These are phyloP conservation scores for Scedosporium dehoogii DNA, from an alignment of 2,329 filamentous ascomycete species.

Conservation along the genomic window DNA sequence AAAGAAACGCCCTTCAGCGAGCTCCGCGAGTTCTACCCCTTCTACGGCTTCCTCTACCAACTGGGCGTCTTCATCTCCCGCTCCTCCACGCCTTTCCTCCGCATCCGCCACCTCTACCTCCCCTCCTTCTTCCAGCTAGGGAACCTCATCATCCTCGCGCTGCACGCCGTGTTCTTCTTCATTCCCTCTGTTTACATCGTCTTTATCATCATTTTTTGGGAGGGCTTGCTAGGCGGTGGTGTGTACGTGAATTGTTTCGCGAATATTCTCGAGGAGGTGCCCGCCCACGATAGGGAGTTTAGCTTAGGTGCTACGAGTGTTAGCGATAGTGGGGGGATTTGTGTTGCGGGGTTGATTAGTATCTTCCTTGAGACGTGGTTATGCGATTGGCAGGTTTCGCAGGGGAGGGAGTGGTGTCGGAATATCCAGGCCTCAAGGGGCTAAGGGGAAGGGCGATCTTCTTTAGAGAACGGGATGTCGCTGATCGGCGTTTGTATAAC, in stretches of 20 bases:
- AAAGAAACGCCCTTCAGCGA: conserved; percentile 64
- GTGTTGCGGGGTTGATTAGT: conserved; percentile 73
- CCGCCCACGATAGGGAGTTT: conserved; percentile 74
- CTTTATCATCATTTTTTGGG: conserved; percentile 84
- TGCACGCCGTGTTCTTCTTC: conserved; percentile 71
- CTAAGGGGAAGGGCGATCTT: background rate
- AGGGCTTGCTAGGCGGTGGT: conserved; percentile 78
- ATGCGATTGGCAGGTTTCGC: conserved; percentile 75
- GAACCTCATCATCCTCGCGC: conserved; percentile 64
- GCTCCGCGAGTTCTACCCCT: conserved; percentile 84
- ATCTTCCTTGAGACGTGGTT: conserved; percentile 74
- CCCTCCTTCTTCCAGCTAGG: conserved; percentile 72
- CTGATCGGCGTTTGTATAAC: too few species aligned
- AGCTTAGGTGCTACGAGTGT: conserved; percentile 83
- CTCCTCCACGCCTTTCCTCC: conserved; percentile 78
- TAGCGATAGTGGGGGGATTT: conserved; percentile 85
- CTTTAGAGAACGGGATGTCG: too few species aligned
- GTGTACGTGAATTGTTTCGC: conserved; percentile 97
- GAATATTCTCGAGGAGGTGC: conserved; percentile 79
- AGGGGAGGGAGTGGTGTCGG: conserved; percentile 66
- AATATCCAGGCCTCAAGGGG: conserved; percentile 30
- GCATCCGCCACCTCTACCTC: conserved; percentile 70
- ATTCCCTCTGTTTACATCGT: conserved; percentile 81
- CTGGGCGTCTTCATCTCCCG: conserved; percentile 90
- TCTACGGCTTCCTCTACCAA: conserved; percentile 92